These are phyloP conservation scores for Aspergillus indologenus DNA, from an alignment of 495 filamentous ascomycete species.

Conservation along the genomic window DNA sequence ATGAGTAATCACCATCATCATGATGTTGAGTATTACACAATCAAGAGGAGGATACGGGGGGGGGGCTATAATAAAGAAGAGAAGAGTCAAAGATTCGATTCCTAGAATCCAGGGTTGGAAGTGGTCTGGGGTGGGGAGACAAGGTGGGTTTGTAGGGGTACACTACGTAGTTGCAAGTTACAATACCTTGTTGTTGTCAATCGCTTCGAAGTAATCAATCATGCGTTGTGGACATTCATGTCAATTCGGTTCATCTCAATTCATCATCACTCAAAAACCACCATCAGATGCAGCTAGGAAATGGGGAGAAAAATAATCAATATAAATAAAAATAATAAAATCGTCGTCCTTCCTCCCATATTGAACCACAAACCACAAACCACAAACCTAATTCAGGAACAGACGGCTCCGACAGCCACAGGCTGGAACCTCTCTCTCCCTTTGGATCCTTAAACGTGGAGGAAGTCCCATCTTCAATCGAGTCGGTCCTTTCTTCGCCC, in stretches of 20 bases:
- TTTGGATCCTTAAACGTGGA: constrained; percentile 3
- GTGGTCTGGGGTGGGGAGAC: not conserved
- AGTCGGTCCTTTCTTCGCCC: not conserved
- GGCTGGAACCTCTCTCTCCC: not conserved
- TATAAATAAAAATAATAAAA: not conserved
- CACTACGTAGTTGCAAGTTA: not conserved
- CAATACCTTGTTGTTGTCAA: not conserved
- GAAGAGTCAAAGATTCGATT: too few relatives aligned
- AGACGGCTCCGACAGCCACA: not conserved
- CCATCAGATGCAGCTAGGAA: not conserved
- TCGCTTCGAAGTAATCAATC: too few relatives aligned
- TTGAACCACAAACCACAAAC: not conserved
- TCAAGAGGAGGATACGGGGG: not conserved
- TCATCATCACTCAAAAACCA: not conserved
- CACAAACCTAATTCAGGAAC: not conserved
- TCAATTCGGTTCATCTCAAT: not conserved
- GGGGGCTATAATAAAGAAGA: not conserved
- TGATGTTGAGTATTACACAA: too few relatives aligned
- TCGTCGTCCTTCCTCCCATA: too few relatives aligned
- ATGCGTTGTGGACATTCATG: not conserved
- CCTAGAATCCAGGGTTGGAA: not conserved
- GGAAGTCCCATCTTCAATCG: not conserved
- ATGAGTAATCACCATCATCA: too few relatives aligned
- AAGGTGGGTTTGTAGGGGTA: too few relatives aligned
- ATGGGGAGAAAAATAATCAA: not conserved